Evolutionary conservation across 306 rosid genomes (phyloP).

Genomic region (Inga leiocalycina): DNA sequence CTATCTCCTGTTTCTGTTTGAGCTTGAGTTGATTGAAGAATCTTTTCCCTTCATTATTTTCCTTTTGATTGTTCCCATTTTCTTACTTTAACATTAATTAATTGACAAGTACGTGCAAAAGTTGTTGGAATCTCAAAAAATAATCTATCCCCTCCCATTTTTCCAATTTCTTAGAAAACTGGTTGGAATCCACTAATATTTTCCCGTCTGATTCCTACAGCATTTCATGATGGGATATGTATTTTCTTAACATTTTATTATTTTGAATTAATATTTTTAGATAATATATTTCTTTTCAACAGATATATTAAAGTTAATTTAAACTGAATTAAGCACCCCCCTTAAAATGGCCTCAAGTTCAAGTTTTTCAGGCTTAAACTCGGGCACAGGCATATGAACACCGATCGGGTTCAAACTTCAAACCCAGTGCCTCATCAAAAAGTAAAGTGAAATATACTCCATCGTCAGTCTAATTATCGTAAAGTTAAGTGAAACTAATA

Average conservation of each 20-base stretch:
- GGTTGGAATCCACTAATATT: slow-evolving; percentile 25
- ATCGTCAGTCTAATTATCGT: no score
- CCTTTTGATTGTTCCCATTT: slow-evolving; percentile 9
- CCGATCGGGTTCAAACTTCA: no score
- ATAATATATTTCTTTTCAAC: no score
- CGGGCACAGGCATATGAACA: no score
- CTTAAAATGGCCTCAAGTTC: not conserved
- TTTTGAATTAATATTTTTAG: not conserved
- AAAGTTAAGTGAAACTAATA: no score
- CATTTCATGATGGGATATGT: not conserved
- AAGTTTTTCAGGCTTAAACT: not conserved
- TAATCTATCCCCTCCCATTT: slow-evolving; percentile 18
- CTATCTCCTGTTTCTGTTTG: slow-evolving; percentile 9
- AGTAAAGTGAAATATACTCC: no score
- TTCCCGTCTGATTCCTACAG: not conserved
- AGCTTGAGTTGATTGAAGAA: not conserved
- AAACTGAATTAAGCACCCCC: not conserved
- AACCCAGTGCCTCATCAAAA: no score
- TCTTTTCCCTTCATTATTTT: not conserved
- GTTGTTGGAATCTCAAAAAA: slow-evolving; percentile 39
- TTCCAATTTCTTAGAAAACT: not conserved
- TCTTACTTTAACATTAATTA: not conserved
- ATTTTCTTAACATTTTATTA: not conserved
- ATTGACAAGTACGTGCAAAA: slow-evolving; percentile 17
- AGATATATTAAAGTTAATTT: no score